Base-by-base conservation (phyloP, 768 basidiomycete species). In the Trametes elegans region DNA sequence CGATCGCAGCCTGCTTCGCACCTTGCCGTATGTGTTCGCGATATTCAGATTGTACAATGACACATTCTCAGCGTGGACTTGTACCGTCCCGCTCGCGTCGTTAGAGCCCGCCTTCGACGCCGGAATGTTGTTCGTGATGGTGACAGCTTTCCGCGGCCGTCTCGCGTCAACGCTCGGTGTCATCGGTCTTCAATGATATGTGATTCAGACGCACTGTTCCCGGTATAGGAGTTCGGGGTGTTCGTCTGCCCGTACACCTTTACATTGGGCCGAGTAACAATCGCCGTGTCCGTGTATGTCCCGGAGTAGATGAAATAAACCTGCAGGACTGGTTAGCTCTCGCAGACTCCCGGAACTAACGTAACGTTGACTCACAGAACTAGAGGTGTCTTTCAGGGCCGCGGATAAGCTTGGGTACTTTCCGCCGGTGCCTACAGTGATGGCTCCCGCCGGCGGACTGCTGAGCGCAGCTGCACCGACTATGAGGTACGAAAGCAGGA, bases 21-120 rank as follows among this genome's bases (percentile, higher is more conserved):
- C 58, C 46, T 62, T 55, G 1, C 62, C 64, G 43, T 60, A 65
- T 14, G 64, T 66, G 48, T 66, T 64, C 18, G 59, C 59, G 47
- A 66, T 63, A 49, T 66, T 62, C 23, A 66, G 24, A 42, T 64
- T 64, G 51, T 64, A 66, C 45, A 66, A 36, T 7, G 63, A 57
- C 21, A 66, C 65, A 46, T 59, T 59, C 28, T 57, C 46, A 18
- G 59, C 61, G 43, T 62, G 61, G 11, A 66, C 59, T 48, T 56
- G 57, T 11, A 66, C 56, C n/a, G 65, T 64, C 24, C 65, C 65
- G 38, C 62, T 66, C 13, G 57, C 53, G 39, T 66, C 65, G 53
- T 66, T 63, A 9, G 63, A 62, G 14, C 61, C 63, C 23, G 65
- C 62, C n/a, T 41, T 29, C n/a, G 63, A 58, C 5, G 68, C 67